Conservation (phyloP, 2,329 filamentous ascomycete species). For the Pseudogymnoascus sp. region DNA sequence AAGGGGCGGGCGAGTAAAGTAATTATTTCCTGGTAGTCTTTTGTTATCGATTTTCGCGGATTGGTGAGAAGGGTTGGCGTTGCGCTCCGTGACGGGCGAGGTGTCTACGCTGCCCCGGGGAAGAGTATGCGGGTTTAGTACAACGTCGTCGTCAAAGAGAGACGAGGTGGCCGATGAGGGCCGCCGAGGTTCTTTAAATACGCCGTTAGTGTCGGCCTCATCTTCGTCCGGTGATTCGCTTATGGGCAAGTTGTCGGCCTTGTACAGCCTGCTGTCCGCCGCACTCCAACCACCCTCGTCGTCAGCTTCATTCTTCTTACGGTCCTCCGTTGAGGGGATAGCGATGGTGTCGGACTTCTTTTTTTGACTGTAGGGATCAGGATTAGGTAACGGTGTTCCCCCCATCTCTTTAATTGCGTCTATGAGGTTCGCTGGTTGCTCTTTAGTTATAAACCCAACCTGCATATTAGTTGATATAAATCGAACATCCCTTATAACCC, state of each 20-base stretch:
- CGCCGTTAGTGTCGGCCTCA: neutral
- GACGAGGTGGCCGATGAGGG: neutral
- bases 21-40: neutral
- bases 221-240: neutral
- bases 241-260: neutral
- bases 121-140: neutral
- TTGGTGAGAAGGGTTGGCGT: neutral
- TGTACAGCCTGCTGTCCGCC: neutral
- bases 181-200: neutral
- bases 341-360: no score
- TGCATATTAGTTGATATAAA: no score
- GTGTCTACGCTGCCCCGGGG: neutral
- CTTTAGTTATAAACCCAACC: no score
- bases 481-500: no score
- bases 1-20: neutral
- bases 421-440: no score
- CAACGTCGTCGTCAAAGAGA: neutral
- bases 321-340: no score
- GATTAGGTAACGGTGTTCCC: no score
- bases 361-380: no score
- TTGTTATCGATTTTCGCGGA: neutral
- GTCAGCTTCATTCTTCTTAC: neutral
- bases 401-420: no score
- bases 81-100: neutral
- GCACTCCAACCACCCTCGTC: neutral